These are phyloP conservation scores for Chaetomiaceae sp. DNA, from an alignment of 2,329 filamentous ascomycete species.

Conservation along the genomic window DNA sequence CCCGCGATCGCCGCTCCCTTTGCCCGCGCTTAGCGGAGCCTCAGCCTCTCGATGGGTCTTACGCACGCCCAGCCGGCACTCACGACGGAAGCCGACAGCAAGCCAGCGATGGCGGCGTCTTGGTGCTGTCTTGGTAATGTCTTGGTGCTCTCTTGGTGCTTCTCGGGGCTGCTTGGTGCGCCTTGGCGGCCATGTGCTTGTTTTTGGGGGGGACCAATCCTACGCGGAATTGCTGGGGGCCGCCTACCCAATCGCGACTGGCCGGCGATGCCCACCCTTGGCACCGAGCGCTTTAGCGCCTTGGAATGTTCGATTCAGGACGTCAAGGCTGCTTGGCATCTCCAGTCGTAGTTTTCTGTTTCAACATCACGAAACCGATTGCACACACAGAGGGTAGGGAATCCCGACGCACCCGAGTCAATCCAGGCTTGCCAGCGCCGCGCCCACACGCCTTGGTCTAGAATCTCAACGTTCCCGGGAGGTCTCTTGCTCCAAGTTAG, in stretches of 20 bases:
- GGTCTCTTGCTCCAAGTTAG: neutral
- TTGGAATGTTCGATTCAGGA: conserved; percentile 13
- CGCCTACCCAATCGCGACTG: neutral
- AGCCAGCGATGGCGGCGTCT: neutral
- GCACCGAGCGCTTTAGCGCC: conserved; percentile 10
- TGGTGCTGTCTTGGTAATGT: no score
- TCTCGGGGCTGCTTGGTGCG: neutral
- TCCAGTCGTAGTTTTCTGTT: neutral
- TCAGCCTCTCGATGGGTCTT: neutral
- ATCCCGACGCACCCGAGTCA: neutral
- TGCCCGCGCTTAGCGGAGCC: conserved; percentile 1
- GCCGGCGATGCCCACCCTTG: conserved; percentile 12
- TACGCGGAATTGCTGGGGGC: conserved; percentile 1
- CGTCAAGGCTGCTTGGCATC: conserved; percentile 3
- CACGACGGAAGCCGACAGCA: conserved; percentile 4
- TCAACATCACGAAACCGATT: conserved; percentile 9
- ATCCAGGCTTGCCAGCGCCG: neutral
- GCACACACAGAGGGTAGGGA: neutral
- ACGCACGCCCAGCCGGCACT: conserved; percentile 22
- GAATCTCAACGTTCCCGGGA: neutral
- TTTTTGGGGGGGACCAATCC: neutral
- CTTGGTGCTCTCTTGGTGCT: no score
- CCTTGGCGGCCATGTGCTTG: conserved; percentile 9
- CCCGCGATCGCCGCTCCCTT: conserved; percentile 3
- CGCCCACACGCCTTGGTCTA: neutral